phyloP scores from a whole-genome alignment of 768 basidiomycete species.

The Pleurotus sapidus region DNA sequence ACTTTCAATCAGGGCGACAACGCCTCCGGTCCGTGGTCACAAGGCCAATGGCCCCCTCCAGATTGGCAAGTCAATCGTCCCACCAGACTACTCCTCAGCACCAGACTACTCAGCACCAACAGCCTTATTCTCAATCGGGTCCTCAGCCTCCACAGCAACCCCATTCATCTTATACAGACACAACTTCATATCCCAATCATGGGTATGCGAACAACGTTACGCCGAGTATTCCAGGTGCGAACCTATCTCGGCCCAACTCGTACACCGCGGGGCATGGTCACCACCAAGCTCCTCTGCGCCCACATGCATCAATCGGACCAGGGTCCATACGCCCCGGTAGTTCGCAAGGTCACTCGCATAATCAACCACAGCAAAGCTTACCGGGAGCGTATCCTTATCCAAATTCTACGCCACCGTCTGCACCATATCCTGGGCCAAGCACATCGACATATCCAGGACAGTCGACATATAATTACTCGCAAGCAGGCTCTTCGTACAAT shows the following conservation, averaged over 20 bases:
- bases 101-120: slow-evolving; percentile 4
- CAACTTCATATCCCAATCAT: slow-evolving; percentile 4
- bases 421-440: slow-evolving; percentile 12
- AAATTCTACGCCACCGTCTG: slow-evolving; percentile 20
- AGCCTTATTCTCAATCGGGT: background rate
- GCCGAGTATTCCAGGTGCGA: background rate
- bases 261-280: slow-evolving; percentile 5
- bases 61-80: slow-evolving; percentile 31
- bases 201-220: background rate
- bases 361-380: background rate
- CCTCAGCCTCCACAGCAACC: background rate
- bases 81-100: slow-evolving; percentile 11
- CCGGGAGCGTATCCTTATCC: background rate
- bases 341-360: background rate
- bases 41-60: slow-evolving; percentile 39
- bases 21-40: slow-evolving; percentile 21
- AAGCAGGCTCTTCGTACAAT: slow-evolving; percentile 14
- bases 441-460: too few relatives aligned
- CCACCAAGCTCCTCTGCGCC: background rate
- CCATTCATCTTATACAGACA: background rate
- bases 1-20: slow-evolving; percentile 4
- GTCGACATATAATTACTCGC: background rate
- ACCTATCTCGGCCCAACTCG: slow-evolving; percentile 1
- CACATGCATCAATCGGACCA: slow-evolving; percentile 3
- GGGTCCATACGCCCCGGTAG: background rate